Conservation (phyloP, 2,329 filamentous ascomycete species). For the Hypomyces perniciosus region DNA sequence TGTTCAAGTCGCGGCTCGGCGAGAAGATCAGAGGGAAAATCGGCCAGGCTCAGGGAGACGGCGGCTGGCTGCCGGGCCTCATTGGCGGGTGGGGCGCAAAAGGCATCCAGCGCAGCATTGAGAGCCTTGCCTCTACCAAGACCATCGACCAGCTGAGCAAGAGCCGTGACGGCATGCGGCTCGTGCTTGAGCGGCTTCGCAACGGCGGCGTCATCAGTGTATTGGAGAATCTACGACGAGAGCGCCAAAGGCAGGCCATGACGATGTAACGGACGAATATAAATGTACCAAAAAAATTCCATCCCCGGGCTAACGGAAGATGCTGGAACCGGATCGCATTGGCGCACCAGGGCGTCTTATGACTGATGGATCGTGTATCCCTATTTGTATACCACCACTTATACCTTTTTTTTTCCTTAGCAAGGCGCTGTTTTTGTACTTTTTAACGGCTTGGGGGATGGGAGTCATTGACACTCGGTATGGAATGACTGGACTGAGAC, state of each 20-base stretch:
- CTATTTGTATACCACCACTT: conserved; percentile 28
- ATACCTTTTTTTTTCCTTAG: conserved; percentile 26
- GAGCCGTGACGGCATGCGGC: conserved; percentile 75
- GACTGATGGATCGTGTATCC: conserved; percentile 19
- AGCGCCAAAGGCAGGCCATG: conserved; percentile 30
- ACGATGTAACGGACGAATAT: conserved; percentile 9
- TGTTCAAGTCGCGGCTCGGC: conserved; percentile 66
- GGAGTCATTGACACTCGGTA: not conserved
- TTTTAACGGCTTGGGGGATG: conserved; percentile 12
- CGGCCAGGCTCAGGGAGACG: conserved; percentile 40
- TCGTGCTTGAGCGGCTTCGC: conserved; percentile 66
- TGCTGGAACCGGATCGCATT: conserved; percentile 1
- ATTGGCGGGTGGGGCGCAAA: conserved; percentile 57
- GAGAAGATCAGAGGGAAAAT: conserved; percentile 57
- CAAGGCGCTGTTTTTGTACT: conserved; percentile 31
- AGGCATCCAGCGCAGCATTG: conserved; percentile 73
- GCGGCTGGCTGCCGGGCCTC: conserved; percentile 48
- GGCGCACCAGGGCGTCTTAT: conserved; percentile 3
- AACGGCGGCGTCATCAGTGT: conserved; percentile 54
- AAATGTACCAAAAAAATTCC: not conserved
- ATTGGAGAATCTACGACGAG: conserved; percentile 47
- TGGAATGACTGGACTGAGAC: conserved; percentile 10
- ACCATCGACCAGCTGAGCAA: conserved; percentile 74
- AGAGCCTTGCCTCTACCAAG: conserved; percentile 69
- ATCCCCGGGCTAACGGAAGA: not conserved